Conservation (phyloP, 1,284 basidiomycete genomes). For the Puccinia hordei region DNA sequence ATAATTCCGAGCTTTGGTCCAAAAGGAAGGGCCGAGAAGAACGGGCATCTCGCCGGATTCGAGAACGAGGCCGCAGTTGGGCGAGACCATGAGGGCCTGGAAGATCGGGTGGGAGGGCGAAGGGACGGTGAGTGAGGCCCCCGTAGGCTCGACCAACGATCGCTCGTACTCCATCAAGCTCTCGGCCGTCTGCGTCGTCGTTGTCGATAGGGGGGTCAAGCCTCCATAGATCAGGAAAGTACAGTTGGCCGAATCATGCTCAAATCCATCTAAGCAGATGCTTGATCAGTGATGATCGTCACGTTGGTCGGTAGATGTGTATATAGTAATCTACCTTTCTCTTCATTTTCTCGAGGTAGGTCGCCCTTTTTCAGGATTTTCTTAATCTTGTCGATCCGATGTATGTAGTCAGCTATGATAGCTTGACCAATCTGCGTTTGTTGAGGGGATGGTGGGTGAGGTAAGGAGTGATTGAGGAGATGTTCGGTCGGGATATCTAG, state of each 20-base stretch:
- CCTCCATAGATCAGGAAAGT: conserved; percentile 58
- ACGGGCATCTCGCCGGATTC: conserved; percentile 51
- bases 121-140: conserved; percentile 53
- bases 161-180: conserved; percentile 56
- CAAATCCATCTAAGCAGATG: conserved; percentile 1
- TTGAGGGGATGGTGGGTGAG: conserved; percentile 1
- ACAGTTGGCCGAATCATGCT: conserved; percentile 53
- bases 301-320: no score
- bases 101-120: conserved; percentile 53
- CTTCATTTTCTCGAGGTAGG: conserved; percentile 17
- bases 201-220: conserved; percentile 54
- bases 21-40: conserved; percentile 54
- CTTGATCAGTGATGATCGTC: no score
- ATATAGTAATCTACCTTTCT: no score
- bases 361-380: conserved; percentile 39
- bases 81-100: conserved; percentile 55
- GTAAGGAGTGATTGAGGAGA: conserved; percentile 12
- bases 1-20: conserved; percentile 56
- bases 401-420: not conserved
- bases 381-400: conserved; percentile 8
- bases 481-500: not conserved
- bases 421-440: conserved; percentile 6
- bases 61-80: conserved; percentile 58
- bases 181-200: conserved; percentile 39
- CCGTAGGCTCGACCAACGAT: conserved; percentile 55